Evolutionary conservation across 768 basidiomycete species (phyloP).

Genomic region (Hemileccinum impolitum): DNA sequence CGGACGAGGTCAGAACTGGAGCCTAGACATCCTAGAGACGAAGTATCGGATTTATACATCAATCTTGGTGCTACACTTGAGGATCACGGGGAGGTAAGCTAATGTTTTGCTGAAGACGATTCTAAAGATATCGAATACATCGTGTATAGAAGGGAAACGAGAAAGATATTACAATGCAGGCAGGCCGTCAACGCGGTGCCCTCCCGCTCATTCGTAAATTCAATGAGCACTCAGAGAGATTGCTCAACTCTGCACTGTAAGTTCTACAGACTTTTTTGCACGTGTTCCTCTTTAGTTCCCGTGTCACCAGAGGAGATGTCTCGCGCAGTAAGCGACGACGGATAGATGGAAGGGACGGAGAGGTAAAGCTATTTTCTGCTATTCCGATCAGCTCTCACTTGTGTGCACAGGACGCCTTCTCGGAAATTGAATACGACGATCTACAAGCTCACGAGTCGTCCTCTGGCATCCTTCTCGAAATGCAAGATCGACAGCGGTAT

Average conservation of each 20-base stretch:
- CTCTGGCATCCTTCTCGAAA: slow-evolving; percentile 74
- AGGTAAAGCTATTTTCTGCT: slow-evolving; percentile 34
- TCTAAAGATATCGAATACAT: background rate
- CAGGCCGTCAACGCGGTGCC: slow-evolving; percentile 83
- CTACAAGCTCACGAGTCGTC: slow-evolving; percentile 67
- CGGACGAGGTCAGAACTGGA: slow-evolving; percentile 55
- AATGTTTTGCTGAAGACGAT: background rate
- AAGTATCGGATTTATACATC: slow-evolving; percentile 71
- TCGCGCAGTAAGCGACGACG: slow-evolving; percentile 61
- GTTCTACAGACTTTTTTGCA: slow-evolving; percentile 15
- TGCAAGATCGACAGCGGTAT: slow-evolving; percentile 81
- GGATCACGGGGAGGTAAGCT: slow-evolving; percentile 81
- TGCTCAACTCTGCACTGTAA: slow-evolving; percentile 78
- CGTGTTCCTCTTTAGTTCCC: background rate
- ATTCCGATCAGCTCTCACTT: background rate
- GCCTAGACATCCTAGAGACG: slow-evolving; percentile 66
- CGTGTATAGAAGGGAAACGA: slow-evolving; percentile 74
- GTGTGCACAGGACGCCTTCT: slow-evolving; percentile 31
- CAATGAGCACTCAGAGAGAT: slow-evolving; percentile 93
- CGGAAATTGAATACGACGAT: slow-evolving; percentile 82
- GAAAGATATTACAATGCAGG: slow-evolving; percentile 92
- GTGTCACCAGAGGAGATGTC: slow-evolving; percentile 45
- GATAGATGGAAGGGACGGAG: slow-evolving; percentile 38
- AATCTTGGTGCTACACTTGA: slow-evolving; percentile 85
- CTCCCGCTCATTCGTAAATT: slow-evolving; percentile 94